A percentile compares a stretch with the other conserved stretches of the same genome.
Conservation (phyloP, 1,284 basidiomycete genomes). For the Boletus sp. region DNA sequence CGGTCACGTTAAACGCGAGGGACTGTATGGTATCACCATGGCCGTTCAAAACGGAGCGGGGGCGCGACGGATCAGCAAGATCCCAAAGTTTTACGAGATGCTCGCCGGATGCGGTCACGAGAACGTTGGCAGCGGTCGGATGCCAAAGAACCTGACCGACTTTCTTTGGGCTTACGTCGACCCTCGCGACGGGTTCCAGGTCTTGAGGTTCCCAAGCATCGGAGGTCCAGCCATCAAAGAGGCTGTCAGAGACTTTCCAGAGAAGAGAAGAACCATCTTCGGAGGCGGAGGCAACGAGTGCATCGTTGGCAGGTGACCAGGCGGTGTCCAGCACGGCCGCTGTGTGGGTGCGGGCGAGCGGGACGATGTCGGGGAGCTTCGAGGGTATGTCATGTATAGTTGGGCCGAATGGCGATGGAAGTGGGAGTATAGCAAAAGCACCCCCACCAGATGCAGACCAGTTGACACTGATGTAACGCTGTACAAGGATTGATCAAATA, state of each 20-base stretch:
- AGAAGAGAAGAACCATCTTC: slow-evolving; percentile 95
- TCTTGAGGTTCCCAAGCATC: slow-evolving; percentile 85
- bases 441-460: slow-evolving; percentile 97
- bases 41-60: slow-evolving; percentile 67
- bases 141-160: slow-evolving; percentile 96
- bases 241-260: slow-evolving; percentile 77
- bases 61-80: slow-evolving; percentile 68
- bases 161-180: slow-evolving; percentile 81
- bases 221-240: slow-evolving; percentile 86
- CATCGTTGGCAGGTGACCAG: slow-evolving; percentile 95
- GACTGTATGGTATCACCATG: slow-evolving; percentile 92
- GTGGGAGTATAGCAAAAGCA: slow-evolving; percentile 91
- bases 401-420: slow-evolving; percentile 73
- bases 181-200: slow-evolving; percentile 78
- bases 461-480: slow-evolving; percentile 91
- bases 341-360: slow-evolving; percentile 87
- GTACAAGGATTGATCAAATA: slow-evolving; percentile 2
- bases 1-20: slow-evolving; percentile 83
- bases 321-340: slow-evolving; percentile 94
- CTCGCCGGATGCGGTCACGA: slow-evolving; percentile 89
- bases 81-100: slow-evolving; percentile 94
- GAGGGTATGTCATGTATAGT: slow-evolving; percentile 60
- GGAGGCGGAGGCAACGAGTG: slow-evolving; percentile 85
- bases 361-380: slow-evolving; percentile 92
- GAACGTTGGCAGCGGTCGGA: slow-evolving; percentile 86